Evolutionary conservation across 139 green algal species (phyloP).

Genomic region (Eudorina sp.): DNA sequence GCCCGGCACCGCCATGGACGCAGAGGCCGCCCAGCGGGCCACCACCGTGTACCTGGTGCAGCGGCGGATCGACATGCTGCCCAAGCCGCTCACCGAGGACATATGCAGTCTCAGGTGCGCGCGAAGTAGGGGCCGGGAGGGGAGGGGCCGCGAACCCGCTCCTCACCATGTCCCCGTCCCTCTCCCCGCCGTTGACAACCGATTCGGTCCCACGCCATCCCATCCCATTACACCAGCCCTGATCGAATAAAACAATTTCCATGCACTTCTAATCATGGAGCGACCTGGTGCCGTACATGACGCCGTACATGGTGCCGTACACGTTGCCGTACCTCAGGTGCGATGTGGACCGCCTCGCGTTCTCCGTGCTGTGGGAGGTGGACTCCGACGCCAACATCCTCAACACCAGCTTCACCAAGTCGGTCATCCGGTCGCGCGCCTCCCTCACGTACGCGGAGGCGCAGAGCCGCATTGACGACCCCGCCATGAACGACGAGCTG

Average conservation of each 20-base stretch:
- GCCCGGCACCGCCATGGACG: constrained; percentile 83
- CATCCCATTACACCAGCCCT: no score
- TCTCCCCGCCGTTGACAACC: not conserved
- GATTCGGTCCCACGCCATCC: not conserved
- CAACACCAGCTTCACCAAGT: constrained; percentile 84
- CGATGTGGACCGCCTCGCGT: constrained; percentile 90
- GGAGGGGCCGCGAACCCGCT: not conserved
- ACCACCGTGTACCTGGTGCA: constrained; percentile 91
- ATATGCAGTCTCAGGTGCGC: constrained; percentile 86
- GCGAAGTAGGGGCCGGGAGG: not conserved
- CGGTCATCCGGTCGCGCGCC: constrained; percentile 82
- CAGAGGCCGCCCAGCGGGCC: constrained; percentile 79
- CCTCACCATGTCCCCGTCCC: no score
- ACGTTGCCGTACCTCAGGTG: constrained; percentile 44
- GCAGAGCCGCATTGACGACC: constrained; percentile 94
- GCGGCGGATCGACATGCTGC: constrained; percentile 94
- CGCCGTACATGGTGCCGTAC: not conserved
- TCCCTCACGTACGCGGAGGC: constrained; percentile 95
- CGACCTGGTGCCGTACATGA: not conserved
- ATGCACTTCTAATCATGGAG: no score
- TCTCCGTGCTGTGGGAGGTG: constrained; percentile 95
- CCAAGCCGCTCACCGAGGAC: constrained; percentile 93
- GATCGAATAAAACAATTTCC: no score
- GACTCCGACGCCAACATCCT: constrained; percentile 77
- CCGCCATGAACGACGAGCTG: constrained; percentile 77